Evolutionary conservation across 108 stramenopile species (phyloP).

Genomic region (Nannochloropsis oceanica): DNA sequence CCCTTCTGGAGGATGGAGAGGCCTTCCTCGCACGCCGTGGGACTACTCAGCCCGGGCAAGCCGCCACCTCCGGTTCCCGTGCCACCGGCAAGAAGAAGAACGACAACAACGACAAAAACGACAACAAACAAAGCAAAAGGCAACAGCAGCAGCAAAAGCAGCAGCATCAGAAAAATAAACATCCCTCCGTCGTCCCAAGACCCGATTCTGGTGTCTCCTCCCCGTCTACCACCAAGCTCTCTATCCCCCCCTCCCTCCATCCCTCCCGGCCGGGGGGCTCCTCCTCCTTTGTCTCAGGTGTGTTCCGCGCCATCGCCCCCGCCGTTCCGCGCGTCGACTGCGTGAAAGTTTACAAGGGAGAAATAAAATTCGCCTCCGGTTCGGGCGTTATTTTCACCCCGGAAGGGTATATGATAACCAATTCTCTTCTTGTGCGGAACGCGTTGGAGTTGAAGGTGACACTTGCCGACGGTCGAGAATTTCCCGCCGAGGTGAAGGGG

Average conservation of each 20-base stretch:
- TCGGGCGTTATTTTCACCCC: constrained; percentile 24
- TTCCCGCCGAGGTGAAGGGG: constrained; percentile 21
- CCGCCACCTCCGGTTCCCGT: no score
- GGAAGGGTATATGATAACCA: constrained; percentile 29
- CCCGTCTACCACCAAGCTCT: not conserved
- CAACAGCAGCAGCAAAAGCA: not conserved
- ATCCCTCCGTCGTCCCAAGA: not conserved
- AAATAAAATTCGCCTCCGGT: constrained; percentile 2
- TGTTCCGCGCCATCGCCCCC: not conserved
- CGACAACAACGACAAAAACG: no score
- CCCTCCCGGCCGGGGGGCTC: not conserved
- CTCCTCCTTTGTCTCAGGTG: not conserved
- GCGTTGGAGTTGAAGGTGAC: constrained; percentile 29
- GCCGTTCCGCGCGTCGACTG: not conserved
- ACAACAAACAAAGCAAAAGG: no score
- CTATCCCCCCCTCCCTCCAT: not conserved
- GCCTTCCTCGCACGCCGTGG: not conserved
- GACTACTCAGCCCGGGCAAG: not conserved
- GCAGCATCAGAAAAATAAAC: not conserved
- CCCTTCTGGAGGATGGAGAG: not conserved
- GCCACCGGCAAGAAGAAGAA: no score
- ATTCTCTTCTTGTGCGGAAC: constrained; percentile 26
- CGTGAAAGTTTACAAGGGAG: not conserved
- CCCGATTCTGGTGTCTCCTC: not conserved
- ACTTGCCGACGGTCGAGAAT: constrained; percentile 36